Base-by-base conservation (phyloP, 805 yeast genomes). In the Starmerella lactis-condensi region DNA sequence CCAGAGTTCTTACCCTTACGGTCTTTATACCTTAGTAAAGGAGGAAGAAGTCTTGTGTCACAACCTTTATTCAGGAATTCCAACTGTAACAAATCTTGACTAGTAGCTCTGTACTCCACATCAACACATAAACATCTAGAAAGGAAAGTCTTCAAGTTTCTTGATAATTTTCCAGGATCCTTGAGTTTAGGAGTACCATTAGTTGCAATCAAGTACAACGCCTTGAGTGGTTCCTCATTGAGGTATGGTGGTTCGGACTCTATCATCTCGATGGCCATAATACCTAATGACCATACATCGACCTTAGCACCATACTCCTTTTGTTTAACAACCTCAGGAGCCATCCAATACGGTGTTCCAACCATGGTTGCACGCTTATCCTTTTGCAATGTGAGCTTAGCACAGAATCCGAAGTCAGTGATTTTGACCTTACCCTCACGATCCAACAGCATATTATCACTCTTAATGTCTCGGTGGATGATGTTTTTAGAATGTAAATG, bases 381-480 rank as follows among this genome's bases (percentile, higher is more conserved):
- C 31, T 75, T 62, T 46, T 69, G 69, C 43, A 72, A 82, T 14
- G 76, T 76, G 40, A 75, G 64, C 48, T 75, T 75, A 12, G 89
- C 89, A 54, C 79, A 78, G 45, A 76, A 77, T 0, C 74, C 85
- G 54, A 89, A 89, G 60, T 89, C 99, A 1, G 98, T 91, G 35
- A 89, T 71, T 56, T 89, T 91, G 33, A 89, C 91, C 34, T 75
- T 72, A 9, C 93, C 94, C 26, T 63, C 62, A 23, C 74, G 66
- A 40, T 83, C 85, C 30, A 89, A 58, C 32, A 89, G 58, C 29
- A 89, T 93, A 53, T 89, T 89, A 42, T 92, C 99, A 1, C 93
- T 81, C 55, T 89, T 89, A 50, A 89, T 92, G 53, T 89, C 99
- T 42, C 99, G 65, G 53, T 89, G 99, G 43, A 89, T 89, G 39